Conservation (phyloP, 129 eudicot species). For the Arctium minus region DNA sequence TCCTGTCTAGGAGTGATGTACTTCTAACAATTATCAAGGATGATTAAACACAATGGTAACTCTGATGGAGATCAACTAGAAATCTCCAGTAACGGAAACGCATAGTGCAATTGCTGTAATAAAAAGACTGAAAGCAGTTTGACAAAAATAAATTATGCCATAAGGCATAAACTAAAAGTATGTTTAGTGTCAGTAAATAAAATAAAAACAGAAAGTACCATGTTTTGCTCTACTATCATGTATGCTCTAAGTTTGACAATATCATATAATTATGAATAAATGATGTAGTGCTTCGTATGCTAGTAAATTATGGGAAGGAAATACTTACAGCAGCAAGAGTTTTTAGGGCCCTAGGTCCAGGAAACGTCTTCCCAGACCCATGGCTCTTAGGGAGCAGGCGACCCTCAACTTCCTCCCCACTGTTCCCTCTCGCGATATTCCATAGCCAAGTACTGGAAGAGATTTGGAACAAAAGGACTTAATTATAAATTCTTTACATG, state of each 20-base stretch:
- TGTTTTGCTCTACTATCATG: background rate
- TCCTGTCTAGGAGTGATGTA: too few relatives aligned
- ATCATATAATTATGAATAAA: background rate
- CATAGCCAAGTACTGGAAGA: conserved; percentile 83
- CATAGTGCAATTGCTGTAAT: too few relatives aligned
- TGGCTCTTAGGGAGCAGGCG: conserved; percentile 94
- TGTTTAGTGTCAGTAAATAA: background rate
- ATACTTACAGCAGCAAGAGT: conserved; percentile 53
- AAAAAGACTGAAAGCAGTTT: too few relatives aligned
- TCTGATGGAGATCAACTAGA: too few relatives aligned
- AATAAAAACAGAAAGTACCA: background rate
- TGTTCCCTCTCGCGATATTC: conserved; percentile 88
- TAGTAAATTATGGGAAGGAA: conserved; percentile 4
- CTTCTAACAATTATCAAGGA: too few relatives aligned
- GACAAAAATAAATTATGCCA: too few relatives aligned
- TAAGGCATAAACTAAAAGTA: background rate
- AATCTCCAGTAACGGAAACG: too few relatives aligned
- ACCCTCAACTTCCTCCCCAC: conserved; percentile 93
- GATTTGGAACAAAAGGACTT: conserved; percentile 1
- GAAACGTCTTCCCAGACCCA: conserved; percentile 91
- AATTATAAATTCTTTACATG: background rate
- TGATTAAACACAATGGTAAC: too few relatives aligned
- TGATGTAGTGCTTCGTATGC: background rate
- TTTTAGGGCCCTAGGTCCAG: conserved; percentile 69
- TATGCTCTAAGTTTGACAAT: background rate